Base-by-base conservation (phyloP, 2,329 filamentous ascomycete species). In the Colletotrichum siamense region DNA sequence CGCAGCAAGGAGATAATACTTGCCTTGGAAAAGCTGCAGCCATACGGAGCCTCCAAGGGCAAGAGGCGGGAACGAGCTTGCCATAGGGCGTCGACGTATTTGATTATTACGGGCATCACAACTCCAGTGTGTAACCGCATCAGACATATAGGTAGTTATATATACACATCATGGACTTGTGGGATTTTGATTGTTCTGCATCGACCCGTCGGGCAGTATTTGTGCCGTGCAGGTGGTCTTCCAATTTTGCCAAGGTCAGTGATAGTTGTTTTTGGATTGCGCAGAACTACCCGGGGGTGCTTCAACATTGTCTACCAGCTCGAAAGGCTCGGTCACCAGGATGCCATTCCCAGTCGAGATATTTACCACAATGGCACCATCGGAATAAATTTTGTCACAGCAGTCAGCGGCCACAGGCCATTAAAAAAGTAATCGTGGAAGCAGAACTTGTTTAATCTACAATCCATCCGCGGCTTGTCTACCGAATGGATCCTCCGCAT, bases 361-460 rank as follows among this genome's bases (percentile, higher is more conserved):
- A 18, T 44, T 57, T 12, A 57, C 52, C 22, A n/a, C 52, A n/a
- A 26, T 8, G 36, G 5, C 36, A 44, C 36, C 8, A 1, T 18
- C 36, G 36, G 36, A 18, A 18, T 5, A 44, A 3, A 10, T 44
- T 18, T 44, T 44, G 36, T 44, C 36, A 44, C 36, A 18, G 8
- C 15, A 18, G 8, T 18, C 39, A 44, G 44, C 55, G 55, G 59
- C 59, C 26, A 64, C 8, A 39, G 7, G 13, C 4, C 32, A 18
- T 3, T 16, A 32, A 44, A 12, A 2, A 57, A 24, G 24, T 66
- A 13, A 67, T 59, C 61, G 62, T 63, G 30, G 62, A 66, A 75
- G 71, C 75, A 77, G 66, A 71, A 75, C 74, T 76, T 66, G 44
- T 22, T 52, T 76, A 76, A 73, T 77, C 73, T 77, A 77, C 73